These are phyloP conservation scores for Sergeia podlipaevii DNA, from an alignment of 208 protist genomes.

Conservation along the genomic window DNA sequence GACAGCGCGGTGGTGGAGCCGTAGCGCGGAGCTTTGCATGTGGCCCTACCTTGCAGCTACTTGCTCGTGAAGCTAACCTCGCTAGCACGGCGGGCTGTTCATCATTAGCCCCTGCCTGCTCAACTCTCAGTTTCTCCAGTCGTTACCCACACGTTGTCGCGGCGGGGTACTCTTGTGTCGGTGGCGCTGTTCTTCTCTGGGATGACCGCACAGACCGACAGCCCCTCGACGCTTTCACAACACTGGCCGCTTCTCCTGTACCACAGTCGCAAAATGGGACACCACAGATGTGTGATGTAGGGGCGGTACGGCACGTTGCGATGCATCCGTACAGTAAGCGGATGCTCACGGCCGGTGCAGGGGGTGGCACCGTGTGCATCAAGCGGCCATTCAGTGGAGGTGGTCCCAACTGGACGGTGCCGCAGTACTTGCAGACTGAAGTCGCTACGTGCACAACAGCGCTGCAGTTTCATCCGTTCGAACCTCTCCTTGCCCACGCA, in stretches of 20 bases:
- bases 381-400: background rate
- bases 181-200: constrained; percentile 41
- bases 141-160: constrained; percentile 60
- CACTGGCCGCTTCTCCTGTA: too few relatives aligned
- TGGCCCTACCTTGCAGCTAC: too few relatives aligned
- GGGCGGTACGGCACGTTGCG: constrained; percentile 37
- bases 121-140: constrained; percentile 44
- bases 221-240: too few relatives aligned
- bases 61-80: too few relatives aligned
- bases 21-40: background rate
- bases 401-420: background rate
- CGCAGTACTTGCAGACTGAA: background rate
- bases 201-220: too few relatives aligned
- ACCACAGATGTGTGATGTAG: too few relatives aligned
- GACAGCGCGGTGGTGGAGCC: background rate
- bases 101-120: too few relatives aligned
- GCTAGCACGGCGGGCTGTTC: too few relatives aligned
- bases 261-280: too few relatives aligned
- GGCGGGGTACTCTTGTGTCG: constrained; percentile 62
- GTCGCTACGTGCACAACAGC: constrained; percentile 5
- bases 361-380: constrained; percentile 13
- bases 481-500: constrained; percentile 24
- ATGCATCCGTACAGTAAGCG: constrained; percentile 40
- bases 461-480: constrained; percentile 28
- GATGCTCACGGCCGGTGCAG: constrained; percentile 38